Evolutionary conservation across 2,329 filamentous ascomycete genomes (phyloP), one percentile per base, ranked within the genome.

Genomic region (Clarireedia paspali): DNA sequence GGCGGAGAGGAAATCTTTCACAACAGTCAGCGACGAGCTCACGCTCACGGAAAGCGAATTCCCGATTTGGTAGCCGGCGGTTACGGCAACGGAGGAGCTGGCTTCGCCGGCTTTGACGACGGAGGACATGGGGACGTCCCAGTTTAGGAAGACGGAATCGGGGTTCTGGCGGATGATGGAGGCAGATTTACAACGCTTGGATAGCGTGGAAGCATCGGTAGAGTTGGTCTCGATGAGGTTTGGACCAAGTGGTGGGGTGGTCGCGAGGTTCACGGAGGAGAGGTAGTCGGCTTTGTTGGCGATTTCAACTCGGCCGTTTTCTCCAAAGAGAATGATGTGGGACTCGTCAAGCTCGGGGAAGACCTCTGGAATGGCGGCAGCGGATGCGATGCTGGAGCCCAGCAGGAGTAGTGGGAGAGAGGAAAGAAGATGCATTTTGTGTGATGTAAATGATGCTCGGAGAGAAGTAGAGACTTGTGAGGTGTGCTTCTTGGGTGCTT

Each of bases 201-300:
- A 23, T 5, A 34, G 4, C 9, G 17, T 7, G 3, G n/a, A 12
- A 9, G 15, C 17, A 17, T 44, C 24, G 17, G 17, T 20, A 2
- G 23, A 6, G 38, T 2, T 12, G 39, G 10, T 20, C 9, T 17
- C 10, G 17, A 23, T 9, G 40, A 10, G 5, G 7, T 39, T 15
- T 12, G 44, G 44, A 9, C 44, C 34, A 17, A 26, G 6, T 10
- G 6, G 5, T 14, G 6, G 15, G 36, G 24, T 48, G 6, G 5
- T 42, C 5, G 20, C 12, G 15, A 10, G 9, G 30, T n/a, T 12
- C 9, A 30, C 38, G n/a, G 27, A 15, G 10, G 26, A 24, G 23
- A 30, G 23, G 45, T 40, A 54, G n/a, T 49, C 52, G 14, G 52
- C 30, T 12, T 49, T 54, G 36, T 54, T 27, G 10, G 40, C 47